These are phyloP conservation scores for Zymoseptoria brevis DNA, from an alignment of 2,329 filamentous ascomycete species.

Conservation along the genomic window DNA sequence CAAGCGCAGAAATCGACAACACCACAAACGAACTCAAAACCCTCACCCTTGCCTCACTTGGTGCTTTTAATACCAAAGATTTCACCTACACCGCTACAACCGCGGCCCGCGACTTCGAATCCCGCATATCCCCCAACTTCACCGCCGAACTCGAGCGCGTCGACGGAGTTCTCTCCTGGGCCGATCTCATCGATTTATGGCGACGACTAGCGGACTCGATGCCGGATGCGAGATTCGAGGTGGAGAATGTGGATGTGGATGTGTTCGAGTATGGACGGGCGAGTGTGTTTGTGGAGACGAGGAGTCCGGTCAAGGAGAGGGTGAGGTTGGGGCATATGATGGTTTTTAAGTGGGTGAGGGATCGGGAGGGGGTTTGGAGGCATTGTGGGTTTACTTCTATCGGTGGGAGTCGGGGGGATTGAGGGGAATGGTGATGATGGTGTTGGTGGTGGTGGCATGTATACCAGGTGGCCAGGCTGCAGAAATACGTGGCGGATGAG, in stretches of 20 bases:
- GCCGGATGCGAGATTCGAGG: background rate
- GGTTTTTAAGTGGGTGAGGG: background rate
- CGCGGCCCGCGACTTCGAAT: background rate
- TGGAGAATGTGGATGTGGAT: background rate
- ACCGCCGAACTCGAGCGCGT: background rate
- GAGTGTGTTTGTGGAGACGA: background rate
- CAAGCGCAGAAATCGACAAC: background rate
- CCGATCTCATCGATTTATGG: background rate
- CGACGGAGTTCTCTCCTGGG: background rate
- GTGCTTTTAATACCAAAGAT: background rate
- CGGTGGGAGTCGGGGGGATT: background rate
- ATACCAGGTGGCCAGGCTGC: no score
- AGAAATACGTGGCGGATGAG: background rate
- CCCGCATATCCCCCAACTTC: background rate
- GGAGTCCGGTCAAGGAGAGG: background rate
- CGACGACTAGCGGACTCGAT: background rate
- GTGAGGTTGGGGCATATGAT: background rate
- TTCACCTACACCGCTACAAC: background rate
- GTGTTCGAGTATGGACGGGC: background rate
- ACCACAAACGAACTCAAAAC: background rate
- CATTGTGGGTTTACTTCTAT: background rate
- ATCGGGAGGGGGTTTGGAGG: background rate
- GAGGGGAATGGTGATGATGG: no score
- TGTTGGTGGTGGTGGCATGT: no score
- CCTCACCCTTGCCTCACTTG: background rate